Evolutionary conservation across 2,329 filamentous ascomycete genomes (phyloP), one percentile per base, ranked within the genome.

Genomic region (Arthrinium puccinioides): DNA sequence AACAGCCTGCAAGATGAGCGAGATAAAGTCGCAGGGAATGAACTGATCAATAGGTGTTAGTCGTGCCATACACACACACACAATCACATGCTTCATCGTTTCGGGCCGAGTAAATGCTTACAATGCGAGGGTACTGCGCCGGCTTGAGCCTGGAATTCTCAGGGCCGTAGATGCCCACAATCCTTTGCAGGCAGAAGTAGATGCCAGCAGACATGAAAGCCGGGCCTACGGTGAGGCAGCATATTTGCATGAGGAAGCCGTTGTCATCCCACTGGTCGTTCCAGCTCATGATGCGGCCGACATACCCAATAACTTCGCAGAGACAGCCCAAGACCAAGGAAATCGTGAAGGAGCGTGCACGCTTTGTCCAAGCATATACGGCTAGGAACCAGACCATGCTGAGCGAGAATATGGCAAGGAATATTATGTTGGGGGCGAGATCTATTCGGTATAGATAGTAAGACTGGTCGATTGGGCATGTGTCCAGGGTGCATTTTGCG

Each of bases 191-290:
- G 42, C 74, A 79, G 36, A 84, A 60, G 50, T 84, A 84, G 27
- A 84, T 69, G 2, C 69, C 74, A 1, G 76, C 79, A 8, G 76
- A 70, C 53, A 82, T 64, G 51, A 82, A 83, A 2, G 78, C 78
- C 0, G 81, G 79, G 0, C 66, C 79, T 41, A 83, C 70, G 4
- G 79, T 83, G 39, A 85, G 63, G 45, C 70, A 75, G 50, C 74
- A 68, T 25, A 79, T 71, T 52, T 82, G 76, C 25, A 78, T 70
- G 38, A 72, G 49, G 54, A 74, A 74, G 15, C 61, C 58, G 27
- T 57, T 53, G 43, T 65, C 52, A n/a, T 48, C 45, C 62, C 67
- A 81, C 4, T 67, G 68, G 48, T 82, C 70, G 25, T 67, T 34
- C 50, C 68, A 69, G 50, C 75, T 69, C 48, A 71, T 59, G 21